These are phyloP conservation scores for Magnaporthales sp. DNA, from an alignment of 2,329 filamentous ascomycete species.

Conservation along the genomic window DNA sequence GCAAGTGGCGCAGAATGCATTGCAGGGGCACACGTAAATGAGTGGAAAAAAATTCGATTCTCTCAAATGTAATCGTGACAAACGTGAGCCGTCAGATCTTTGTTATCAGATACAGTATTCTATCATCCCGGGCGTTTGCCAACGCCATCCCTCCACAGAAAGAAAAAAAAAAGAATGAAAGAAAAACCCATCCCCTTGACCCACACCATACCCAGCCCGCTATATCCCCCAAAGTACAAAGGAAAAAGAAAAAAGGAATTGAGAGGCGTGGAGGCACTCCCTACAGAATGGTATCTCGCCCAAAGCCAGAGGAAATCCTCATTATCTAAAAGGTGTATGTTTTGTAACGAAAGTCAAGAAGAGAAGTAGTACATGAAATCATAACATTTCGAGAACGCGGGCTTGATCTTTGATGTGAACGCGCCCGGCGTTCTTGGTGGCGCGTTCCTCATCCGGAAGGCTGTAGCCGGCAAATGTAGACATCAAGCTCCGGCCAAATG, in stretches of 20 bases:
- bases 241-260: not conserved
- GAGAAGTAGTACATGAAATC: not conserved
- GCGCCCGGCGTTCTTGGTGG: not conserved
- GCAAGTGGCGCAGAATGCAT: not conserved
- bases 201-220: not conserved
- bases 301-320: not conserved
- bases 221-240: not conserved
- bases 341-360: not conserved
- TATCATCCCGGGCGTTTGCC: not conserved
- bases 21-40: not conserved
- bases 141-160: not conserved
- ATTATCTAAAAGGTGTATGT: not conserved
- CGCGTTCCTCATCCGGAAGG: constrained; percentile 24
- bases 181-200: not conserved
- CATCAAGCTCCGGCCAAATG: constrained; percentile 16
- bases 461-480: constrained; percentile 33
- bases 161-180: not conserved
- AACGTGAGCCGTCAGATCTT: not conserved
- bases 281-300: not conserved
- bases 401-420: not conserved
- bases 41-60: too few species aligned
- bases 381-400: not conserved
- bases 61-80: not conserved
- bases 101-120: not conserved
- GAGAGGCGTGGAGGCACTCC: not conserved